These are phyloP conservation scores for Hura crepitans DNA, from an alignment of 441 rosid species.

Conservation along the genomic window DNA sequence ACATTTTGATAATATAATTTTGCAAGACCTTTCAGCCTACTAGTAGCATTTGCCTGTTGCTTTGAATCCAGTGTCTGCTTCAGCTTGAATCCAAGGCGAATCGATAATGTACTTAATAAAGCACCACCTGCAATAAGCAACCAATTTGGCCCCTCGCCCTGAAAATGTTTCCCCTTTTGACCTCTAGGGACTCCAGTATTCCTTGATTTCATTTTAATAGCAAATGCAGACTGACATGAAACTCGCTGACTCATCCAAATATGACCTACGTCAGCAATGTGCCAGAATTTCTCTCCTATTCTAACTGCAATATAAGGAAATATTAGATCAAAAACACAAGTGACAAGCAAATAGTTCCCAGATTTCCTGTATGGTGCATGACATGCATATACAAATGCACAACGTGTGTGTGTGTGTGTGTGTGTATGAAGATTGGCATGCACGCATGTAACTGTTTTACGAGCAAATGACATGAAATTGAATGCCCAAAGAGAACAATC, in stretches of 20 bases:
- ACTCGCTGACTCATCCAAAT: constrained; percentile 43
- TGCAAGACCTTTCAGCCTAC: constrained; percentile 37
- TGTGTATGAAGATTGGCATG: not conserved
- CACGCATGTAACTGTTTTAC: no score
- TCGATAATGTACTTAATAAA: constrained; percentile 77
- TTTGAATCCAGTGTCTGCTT: constrained; percentile 60
- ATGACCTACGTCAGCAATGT: constrained; percentile 37
- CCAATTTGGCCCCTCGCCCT: constrained; percentile 74
- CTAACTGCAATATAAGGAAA: not conserved
- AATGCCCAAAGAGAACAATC: constrained; percentile 4
- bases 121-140: constrained; percentile 91
- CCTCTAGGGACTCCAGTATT: constrained; percentile 42
- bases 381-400: not conserved
- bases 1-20: constrained; percentile 7
- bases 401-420: no score
- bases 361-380: not conserved
- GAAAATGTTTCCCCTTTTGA: constrained; percentile 42
- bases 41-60: constrained; percentile 45
- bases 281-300: constrained; percentile 20
- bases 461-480: not conserved
- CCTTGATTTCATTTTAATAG: constrained; percentile 58
- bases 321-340: constrained; percentile 3
- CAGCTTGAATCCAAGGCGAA: constrained; percentile 84
- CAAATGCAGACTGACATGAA: constrained; percentile 23
- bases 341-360: not conserved